Conservation (phyloP, 169 alveolate genomes). For the Plasmodium vinckei region DNA sequence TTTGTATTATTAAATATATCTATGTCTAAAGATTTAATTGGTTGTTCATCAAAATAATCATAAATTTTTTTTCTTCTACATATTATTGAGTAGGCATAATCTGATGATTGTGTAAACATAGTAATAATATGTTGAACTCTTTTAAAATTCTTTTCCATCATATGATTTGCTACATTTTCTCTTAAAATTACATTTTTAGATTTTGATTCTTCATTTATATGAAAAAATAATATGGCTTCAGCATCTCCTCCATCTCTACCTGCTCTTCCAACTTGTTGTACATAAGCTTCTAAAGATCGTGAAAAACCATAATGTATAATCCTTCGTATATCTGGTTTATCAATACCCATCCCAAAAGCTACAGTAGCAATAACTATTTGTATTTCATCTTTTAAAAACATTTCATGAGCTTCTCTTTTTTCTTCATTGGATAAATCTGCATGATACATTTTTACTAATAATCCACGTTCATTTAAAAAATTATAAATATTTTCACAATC, state of each 20-base stretch:
- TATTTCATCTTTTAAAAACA: conserved; percentile 94
- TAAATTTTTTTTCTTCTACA: conserved; percentile 73
- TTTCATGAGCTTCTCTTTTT: conserved; percentile 82
- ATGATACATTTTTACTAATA: conserved; percentile 79
- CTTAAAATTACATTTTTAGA: conserved; percentile 35
- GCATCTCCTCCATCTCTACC: conserved; percentile 90
- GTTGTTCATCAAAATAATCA: conserved; percentile 67
- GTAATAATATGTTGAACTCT: conserved; percentile 66
- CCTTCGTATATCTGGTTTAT: conserved; percentile 97
- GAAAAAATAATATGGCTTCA: conserved; percentile 57
- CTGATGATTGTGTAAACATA: conserved; percentile 71
- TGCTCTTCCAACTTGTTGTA: conserved; percentile 99
- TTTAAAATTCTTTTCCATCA: conserved; percentile 49
- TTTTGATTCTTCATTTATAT: conserved; percentile 67
- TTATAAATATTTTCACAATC: conserved; percentile 53
- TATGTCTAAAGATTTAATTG: conserved; percentile 9
- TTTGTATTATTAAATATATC: conserved; percentile 16
- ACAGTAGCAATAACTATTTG: conserved; percentile 98
- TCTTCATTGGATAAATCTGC: conserved; percentile 84
- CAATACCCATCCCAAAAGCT: conserved; percentile 99
- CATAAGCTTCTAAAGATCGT: conserved; percentile 96
- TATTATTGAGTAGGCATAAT: conserved; percentile 48
- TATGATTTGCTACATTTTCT: conserved; percentile 52
- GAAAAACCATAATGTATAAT: conserved; percentile 98
- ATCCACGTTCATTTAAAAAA: conserved; percentile 24